Base-by-base conservation (phyloP, 306 rosid genomes). In the Trifolium dubium region DNA sequence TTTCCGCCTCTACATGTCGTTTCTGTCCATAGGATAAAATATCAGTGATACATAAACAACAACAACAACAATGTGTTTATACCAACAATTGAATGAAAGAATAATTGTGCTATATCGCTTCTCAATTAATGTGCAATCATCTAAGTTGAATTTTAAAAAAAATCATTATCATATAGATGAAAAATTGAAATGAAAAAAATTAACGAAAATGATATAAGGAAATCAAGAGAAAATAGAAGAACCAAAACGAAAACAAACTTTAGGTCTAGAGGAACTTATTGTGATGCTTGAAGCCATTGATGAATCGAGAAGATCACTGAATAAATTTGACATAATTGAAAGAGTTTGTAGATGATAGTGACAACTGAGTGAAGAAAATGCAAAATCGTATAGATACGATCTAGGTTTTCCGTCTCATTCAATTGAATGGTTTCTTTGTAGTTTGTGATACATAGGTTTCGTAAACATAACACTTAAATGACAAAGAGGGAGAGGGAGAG, bases 241-340 rank as follows among this genome's bases (percentile, higher is more conserved):
- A 17, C 12, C 5, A 29, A 60, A 59, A 67, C 67, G 49, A 2
- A 78, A 67, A 80, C 89, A 70, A 69, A 90, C 96, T 31, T 69
- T 73, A 69, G 69, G 67, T 71, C 79, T 64, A 18, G 76, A 37
- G 3, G 81, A 67, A 66, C 86, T 73, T 69, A 77, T 82, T 64
- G 61, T 32, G 12, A 80, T 77, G 11, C 6, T 23, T 79, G 85
- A 77, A 59, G 55, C 81, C 87, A 86, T 84, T 78, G 84, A 47
- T 71, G 71, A 44, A 41, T 11, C 17, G 18, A 23, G 53, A 65
- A 6, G 4, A 23, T 35, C 35, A 4, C 17, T 41, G 3, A 7
- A 7, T 5, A 41, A 13, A 11, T 65, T 43, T 1, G 39, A 28
- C 7, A 2, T 6, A 65, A 23, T 8, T 1, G 12, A 9, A 58